A percentile compares a stretch with the other conserved stretches of the same genome.
Evolutionary conservation across 495 filamentous ascomycete genomes (phyloP).

Genomic region (Tuber melanosporum): DNA sequence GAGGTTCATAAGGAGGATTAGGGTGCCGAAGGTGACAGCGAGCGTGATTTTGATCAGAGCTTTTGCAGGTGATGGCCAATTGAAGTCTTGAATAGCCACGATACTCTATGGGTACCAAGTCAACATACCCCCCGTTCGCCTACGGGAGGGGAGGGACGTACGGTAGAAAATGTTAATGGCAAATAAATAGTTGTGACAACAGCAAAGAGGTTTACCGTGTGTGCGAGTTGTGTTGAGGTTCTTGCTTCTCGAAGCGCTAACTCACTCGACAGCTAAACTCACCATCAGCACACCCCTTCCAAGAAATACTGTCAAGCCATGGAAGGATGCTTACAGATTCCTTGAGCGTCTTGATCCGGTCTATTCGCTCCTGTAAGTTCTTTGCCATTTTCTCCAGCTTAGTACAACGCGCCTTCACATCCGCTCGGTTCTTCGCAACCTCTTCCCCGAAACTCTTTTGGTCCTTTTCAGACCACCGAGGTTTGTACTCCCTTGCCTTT

Average conservation of each 20-base stretch:
- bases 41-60: neutral
- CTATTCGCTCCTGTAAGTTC: neutral
- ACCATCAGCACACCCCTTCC: neutral
- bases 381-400: neutral
- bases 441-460: neutral
- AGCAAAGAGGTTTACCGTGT: neutral
- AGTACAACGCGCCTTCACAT: neutral
- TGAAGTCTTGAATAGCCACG: neutral
- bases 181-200: slow-evolving; percentile 1
- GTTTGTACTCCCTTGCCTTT: neutral
- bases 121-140: neutral
- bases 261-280: slow-evolving; percentile 5
- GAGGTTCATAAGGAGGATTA: slow-evolving; percentile 2
- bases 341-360: slow-evolving; percentile 1
- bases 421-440: neutral
- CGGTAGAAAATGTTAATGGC: neutral
- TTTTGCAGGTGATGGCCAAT: neutral
- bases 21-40: neutral
- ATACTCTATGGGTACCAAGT: neutral
- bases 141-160: neutral
- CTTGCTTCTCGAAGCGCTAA: neutral
- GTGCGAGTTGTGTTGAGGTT: slow-evolving; percentile 6
- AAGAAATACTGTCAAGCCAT: neutral
- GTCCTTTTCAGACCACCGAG: neutral
- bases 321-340: neutral